These are phyloP conservation scores for Gracilaria caudata DNA, from an alignment of 23 red algal genomes.

Conservation along the genomic window DNA sequence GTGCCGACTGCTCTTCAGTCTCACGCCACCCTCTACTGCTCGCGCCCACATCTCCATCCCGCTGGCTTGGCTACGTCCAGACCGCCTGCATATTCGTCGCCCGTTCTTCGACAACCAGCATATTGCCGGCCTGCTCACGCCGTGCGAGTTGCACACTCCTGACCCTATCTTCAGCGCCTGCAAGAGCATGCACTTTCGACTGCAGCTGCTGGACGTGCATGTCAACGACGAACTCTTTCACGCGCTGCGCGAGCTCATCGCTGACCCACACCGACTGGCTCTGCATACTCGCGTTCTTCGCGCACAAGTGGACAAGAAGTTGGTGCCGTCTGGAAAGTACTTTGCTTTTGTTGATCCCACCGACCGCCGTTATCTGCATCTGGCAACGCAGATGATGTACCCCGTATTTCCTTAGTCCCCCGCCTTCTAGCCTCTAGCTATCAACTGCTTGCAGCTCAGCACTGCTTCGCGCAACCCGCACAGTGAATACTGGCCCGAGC, in stretches of 20 bases:
- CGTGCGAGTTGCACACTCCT: conserved; percentile 31
- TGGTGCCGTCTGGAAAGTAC: conserved; percentile 41
- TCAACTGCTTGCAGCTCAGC: conserved; percentile 24
- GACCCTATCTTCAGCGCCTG: conserved; percentile 30
- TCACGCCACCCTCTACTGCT: conserved; percentile 18
- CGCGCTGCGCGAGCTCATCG: conserved; percentile 42
- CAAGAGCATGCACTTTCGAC: conserved; percentile 57
- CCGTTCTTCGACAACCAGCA: conserved; percentile 70
- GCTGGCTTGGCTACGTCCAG: conserved; percentile 43
- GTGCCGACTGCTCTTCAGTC: conserved; percentile 53
- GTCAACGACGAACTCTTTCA: conserved; percentile 46
- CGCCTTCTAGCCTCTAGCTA: conserved; percentile 3
- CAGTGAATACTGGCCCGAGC: conserved; percentile 12
- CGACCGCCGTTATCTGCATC: conserved; percentile 51
- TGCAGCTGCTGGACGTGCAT: conserved; percentile 45
- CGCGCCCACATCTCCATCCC: conserved; percentile 61
- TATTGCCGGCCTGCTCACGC: conserved; percentile 36
- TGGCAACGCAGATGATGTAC: conserved; percentile 63
- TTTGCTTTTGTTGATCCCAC: conserved; percentile 64
- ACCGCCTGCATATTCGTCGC: conserved; percentile 60
- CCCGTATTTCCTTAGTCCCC: conserved; percentile 5
- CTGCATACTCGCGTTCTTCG: conserved; percentile 49
- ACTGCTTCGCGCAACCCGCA: conserved; percentile 58
- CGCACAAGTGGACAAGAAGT: conserved; percentile 33
- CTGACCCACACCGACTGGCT: conserved; percentile 54